Evolutionary conservation across 768 basidiomycete species (phyloP).

Genomic region (Fomitopsis serialis): DNA sequence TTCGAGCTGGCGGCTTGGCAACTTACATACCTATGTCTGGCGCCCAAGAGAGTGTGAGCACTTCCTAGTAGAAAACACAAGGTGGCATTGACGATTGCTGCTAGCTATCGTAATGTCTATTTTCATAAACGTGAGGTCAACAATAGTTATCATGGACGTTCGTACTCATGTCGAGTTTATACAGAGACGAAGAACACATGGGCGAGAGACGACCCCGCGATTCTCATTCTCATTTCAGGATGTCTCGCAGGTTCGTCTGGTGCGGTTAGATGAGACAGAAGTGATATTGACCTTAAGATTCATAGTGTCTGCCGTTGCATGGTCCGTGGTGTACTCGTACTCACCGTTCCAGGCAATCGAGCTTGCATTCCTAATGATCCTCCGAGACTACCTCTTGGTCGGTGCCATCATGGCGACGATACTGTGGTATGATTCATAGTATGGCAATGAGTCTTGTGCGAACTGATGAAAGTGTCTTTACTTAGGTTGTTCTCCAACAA

Average conservation of each 20-base stretch:
- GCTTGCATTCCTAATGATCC: conserved; percentile 75
- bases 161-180: no score
- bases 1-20: conserved; percentile 98
- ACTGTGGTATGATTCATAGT: conserved; percentile 63
- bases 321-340: conserved; percentile 81
- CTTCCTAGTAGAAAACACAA: background rate
- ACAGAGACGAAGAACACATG: conserved; percentile 97
- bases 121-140: conserved; percentile 84
- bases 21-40: conserved; percentile 86
- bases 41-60: conserved; percentile 84
- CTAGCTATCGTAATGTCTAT: conserved; percentile 91
- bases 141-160: background rate
- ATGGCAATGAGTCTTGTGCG: no score
- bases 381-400: conserved; percentile 81
- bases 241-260: conserved; percentile 62
- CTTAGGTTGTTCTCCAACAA: conserved; percentile 68
- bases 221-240: conserved; percentile 78
- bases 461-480: conserved; percentile 7
- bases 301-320: conserved; percentile 75
- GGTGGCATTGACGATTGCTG: conserved; percentile 11
- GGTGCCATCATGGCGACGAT: conserved; percentile 72
- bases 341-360: conserved; percentile 47
- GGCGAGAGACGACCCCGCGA: conserved; percentile 97
- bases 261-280: background rate
- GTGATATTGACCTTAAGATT: background rate